Evolutionary conservation across 495 filamentous ascomycete genomes (phyloP), one percentile per base, ranked within the genome.

Genomic region (Evernia prunastri): DNA sequence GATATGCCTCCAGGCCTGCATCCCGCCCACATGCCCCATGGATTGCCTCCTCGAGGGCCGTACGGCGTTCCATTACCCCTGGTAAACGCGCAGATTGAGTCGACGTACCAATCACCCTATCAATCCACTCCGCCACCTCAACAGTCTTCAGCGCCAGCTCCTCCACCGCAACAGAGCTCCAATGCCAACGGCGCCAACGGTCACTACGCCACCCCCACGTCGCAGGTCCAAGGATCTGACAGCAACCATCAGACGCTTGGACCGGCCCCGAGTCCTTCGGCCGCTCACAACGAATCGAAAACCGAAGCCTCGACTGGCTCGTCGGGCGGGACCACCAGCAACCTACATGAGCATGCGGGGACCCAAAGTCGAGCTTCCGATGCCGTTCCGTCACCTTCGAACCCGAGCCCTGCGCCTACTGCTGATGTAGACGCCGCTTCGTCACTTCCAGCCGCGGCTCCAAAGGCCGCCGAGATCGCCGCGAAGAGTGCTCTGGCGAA

Each of bases 331-430:
- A 60, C 12, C 60, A 63, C 25, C 65, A 60, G 33, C 31, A 35
- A 56, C 4, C 35, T 31, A 29, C 11, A 54, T 17, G 49, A 29
- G 13, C 56, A 51, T 9, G 45, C 23, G 45, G 61, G 47, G 36
- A 57, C 58, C 4, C 27, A 25, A 1, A 27, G 31, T 29, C 79
- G 80, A 64, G 74, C 78, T 56, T 77, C 75, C 59, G 73, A 76
- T 58, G 73, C 76, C 18, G 67, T 78, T 51, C 65, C 76, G 27
- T 71, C 75, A 61, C 62, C 71, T 29, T 23, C 56, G 33, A 59
- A 23, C 12, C 4, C 27, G 33, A 35, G 57, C 11, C 33, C 61
- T 37, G 20, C 20, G 11, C 77, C 73, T 47, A 43, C 69, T 4
- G 7, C 5, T 11, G 17, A 39, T 8, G 33, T n/a, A n/a, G n/a